phyloP scores from a whole-genome alignment of 306 rosid genomes.

The Castanea mollissima region DNA sequence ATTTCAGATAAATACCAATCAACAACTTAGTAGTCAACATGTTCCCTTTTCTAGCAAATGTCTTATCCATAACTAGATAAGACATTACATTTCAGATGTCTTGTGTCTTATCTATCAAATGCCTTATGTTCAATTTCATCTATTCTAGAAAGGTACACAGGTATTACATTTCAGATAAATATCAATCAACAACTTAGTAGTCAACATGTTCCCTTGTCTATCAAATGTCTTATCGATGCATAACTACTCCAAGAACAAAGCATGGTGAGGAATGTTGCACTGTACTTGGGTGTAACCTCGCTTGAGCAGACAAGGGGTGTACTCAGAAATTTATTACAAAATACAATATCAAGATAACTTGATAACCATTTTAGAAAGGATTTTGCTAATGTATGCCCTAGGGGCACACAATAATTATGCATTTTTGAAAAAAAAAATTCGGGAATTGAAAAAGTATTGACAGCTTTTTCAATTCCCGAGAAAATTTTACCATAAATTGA shows the following conservation, averaged over 20 bases:
- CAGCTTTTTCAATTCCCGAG: no score
- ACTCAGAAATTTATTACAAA: constrained; percentile 5
- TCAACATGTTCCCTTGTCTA: constrained; percentile 2
- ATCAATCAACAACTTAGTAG: not conserved
- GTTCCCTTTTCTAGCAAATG: no score
- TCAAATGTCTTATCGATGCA: not conserved
- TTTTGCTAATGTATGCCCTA: no score
- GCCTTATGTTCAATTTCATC: not conserved
- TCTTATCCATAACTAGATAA: no score
- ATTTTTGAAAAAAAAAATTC: no score
- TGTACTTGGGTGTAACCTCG: not conserved
- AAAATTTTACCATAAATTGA: no score
- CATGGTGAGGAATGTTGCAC: constrained; percentile 9
- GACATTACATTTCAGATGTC: no score
- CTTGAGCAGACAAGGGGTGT: constrained; percentile 3
- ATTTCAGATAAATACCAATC: not conserved
- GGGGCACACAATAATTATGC: no score
- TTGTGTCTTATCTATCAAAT: no score
- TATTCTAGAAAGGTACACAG: not conserved
- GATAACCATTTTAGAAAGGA: not conserved
- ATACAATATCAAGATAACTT: not conserved
- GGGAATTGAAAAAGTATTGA: no score
- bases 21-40: no score
- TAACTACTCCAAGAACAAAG: constrained; percentile 9
- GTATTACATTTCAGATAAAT: not conserved